Evolutionary conservation across 2,329 filamentous ascomycete genomes (phyloP).

Genomic region (Trichoderma sp.): DNA sequence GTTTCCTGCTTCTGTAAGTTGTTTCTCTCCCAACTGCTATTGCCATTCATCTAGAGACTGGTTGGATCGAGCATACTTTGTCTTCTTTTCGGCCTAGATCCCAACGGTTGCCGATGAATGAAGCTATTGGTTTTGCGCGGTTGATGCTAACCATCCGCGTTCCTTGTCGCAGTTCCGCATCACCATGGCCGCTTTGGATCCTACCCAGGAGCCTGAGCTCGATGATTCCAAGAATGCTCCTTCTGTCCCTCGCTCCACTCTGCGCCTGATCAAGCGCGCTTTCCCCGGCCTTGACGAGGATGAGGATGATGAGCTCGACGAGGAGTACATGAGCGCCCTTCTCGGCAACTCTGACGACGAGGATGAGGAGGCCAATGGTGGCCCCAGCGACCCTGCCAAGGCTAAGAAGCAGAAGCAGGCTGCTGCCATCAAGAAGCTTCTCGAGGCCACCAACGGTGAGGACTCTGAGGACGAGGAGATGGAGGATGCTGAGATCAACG

Average conservation of each 20-base stretch:
- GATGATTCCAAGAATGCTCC: constrained; percentile 62
- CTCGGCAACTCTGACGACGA: constrained; percentile 53
- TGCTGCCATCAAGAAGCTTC: constrained; percentile 74
- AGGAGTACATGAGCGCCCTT: constrained; percentile 60
- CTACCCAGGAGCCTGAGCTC: constrained; percentile 69
- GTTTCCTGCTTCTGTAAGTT: constrained; percentile 79
- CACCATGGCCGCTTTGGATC: constrained; percentile 98
- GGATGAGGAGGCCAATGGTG: constrained; percentile 70
- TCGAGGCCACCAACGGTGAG: constrained; percentile 63
- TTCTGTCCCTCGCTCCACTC: constrained; percentile 71
- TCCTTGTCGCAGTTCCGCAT: constrained; percentile 72
- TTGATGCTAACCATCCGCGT: constrained; percentile 29
- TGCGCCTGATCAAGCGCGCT: constrained; percentile 83
- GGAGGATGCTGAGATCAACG: constrained; percentile 64
- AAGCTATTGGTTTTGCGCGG: background rate
- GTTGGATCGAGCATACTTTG: background rate
- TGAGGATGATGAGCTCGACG: constrained; percentile 64
- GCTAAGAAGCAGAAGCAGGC: constrained; percentile 81
- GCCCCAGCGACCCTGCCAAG: constrained; percentile 88
- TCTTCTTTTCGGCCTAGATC: background rate
- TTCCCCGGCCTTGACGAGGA: constrained; percentile 54
- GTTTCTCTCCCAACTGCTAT: background rate
- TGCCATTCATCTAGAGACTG: background rate
- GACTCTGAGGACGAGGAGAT: constrained; percentile 68
- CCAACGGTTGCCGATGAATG: background rate